Conservation (phyloP, 352 stramenopile species). For the Phytophthora lateralis region DNA sequence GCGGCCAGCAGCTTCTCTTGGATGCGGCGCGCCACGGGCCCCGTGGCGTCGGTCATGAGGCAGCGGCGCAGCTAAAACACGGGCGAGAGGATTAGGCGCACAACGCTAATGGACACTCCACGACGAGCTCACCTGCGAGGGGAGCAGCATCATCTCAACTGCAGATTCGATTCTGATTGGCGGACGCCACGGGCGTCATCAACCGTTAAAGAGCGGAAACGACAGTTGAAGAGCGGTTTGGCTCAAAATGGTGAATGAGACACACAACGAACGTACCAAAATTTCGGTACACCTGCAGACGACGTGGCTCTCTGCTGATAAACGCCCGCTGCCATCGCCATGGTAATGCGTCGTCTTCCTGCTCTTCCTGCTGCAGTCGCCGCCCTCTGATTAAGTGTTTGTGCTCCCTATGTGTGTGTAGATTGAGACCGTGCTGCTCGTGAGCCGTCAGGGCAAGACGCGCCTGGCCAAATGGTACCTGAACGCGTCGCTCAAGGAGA, state of each 20-base stretch:
- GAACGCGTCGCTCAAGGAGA: constrained; percentile 77
- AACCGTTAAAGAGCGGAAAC: too few relatives aligned
- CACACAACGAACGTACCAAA: neutral
- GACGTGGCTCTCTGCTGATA: constrained; percentile 13
- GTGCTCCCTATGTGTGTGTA: constrained; percentile 28
- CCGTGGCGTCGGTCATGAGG: constrained; percentile 45
- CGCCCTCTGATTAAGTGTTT: constrained; percentile 7
- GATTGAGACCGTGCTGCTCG: constrained; percentile 90
- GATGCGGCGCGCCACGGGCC: constrained; percentile 66
- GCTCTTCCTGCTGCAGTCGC: neutral
- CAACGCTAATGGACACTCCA: neutral
- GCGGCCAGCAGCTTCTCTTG: constrained; percentile 64
- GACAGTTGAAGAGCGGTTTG: too few relatives aligned
- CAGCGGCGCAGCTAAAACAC: constrained; percentile 10
- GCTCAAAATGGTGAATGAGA: neutral
- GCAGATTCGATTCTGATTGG: constrained; percentile 33
- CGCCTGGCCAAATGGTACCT: constrained; percentile 92
- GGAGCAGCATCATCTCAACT: too few relatives aligned
- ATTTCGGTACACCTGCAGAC: neutral
- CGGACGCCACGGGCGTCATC: constrained; percentile 7
- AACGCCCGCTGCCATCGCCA: neutral
- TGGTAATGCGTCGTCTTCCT: constrained; percentile 12
- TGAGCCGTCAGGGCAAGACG: constrained; percentile 93
- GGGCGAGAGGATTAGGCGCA: neutral
- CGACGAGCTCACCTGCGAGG: too few relatives aligned